A percentile compares a stretch with the other conserved stretches of the same genome.
Conservation (phyloP, 352 stramenopile genomes). For the Phytopythium oedochilum region DNA sequence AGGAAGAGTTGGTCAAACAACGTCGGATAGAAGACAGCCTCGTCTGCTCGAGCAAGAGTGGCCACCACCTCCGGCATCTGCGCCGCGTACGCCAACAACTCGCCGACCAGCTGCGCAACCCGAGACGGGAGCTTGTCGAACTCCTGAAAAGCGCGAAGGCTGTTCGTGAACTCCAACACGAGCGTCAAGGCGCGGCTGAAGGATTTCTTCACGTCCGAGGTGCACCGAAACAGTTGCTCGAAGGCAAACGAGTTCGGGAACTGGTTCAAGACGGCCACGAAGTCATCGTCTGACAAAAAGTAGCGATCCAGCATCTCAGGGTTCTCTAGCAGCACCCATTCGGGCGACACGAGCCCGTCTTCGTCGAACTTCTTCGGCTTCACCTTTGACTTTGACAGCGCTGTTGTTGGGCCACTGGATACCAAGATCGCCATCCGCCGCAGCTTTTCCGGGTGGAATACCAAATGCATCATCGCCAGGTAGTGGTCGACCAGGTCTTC, state of each 20-base stretch:
- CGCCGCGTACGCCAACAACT: conserved; percentile 57
- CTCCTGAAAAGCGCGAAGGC: conserved; percentile 66
- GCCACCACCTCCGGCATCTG: conserved; percentile 24
- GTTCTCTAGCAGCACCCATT: conserved; percentile 85
- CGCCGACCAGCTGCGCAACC: conserved; percentile 62
- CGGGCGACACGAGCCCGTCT: conserved; percentile 46
- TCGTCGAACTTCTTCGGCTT: conserved; percentile 19
- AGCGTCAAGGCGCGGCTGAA: conserved; percentile 73
- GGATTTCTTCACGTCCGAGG: conserved; percentile 68
- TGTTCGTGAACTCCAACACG: conserved; percentile 71
- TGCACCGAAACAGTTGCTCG: conserved; percentile 67
- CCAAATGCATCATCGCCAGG: conserved; percentile 80
- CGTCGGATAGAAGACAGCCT: conserved; percentile 61
- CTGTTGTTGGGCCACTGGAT: conserved; percentile 45
- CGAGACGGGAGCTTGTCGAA: conserved; percentile 76
- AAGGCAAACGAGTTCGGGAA: conserved; percentile 83
- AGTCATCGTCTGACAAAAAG: conserved; percentile 83
- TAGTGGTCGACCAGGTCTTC: conserved; percentile 84
- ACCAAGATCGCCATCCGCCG: conserved; percentile 63
- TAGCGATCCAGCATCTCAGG: conserved; percentile 75
- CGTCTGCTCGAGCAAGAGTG: conserved; percentile 1
- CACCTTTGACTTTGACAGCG: conserved; percentile 3
- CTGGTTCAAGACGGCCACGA: conserved; percentile 79
- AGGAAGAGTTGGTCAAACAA: conserved; percentile 85
- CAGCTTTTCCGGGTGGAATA: conserved; percentile 85